Evolutionary conservation across 202 grass and related monocot genomes (phyloP).

Genomic region (Eragrostis tef): DNA sequence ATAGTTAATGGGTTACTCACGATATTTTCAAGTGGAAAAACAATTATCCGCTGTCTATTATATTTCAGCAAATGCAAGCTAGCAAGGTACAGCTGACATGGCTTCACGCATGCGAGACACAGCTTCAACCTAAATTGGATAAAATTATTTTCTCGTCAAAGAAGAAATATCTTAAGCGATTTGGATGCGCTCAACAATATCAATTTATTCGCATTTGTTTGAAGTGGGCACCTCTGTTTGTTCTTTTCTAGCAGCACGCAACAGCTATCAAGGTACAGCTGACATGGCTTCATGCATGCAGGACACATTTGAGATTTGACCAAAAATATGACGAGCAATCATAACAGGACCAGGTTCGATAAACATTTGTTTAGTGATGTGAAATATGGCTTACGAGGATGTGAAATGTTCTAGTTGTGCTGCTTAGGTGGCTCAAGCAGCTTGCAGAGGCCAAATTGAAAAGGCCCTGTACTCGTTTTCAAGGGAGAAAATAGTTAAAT

Average conservation of each 20-base stretch:
- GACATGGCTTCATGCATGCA: constrained; percentile 36
- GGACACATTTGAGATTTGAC: constrained; percentile 33
- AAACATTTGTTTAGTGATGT: not conserved
- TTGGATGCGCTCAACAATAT: not conserved
- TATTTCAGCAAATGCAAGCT: not conserved
- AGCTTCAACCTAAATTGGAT: not conserved
- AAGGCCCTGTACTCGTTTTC: not conserved
- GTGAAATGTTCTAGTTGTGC: not conserved
- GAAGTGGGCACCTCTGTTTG: not conserved
- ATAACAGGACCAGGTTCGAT: not conserved
- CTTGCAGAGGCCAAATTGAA: constrained; percentile 30
- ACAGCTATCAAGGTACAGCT: constrained; percentile 23
- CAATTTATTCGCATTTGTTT: not conserved
- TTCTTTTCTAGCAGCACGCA: not conserved
- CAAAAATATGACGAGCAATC: not conserved
- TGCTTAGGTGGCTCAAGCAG: constrained; percentile 33
- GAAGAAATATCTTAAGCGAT: constrained; percentile 7
- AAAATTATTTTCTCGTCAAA: not conserved
- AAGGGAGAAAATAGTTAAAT: not conserved
- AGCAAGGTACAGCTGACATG: constrained; percentile 10
- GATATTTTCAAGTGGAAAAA: not conserved
- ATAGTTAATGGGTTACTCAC: not conserved
- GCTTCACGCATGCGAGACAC: constrained; percentile 27
- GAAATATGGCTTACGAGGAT: constrained; percentile 5
- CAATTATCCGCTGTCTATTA: not conserved